Percentiles rank a stretch among this genome's conserved stretches.
Conservation (phyloP, 306 rosid species). For the Vicia faba region DNA sequence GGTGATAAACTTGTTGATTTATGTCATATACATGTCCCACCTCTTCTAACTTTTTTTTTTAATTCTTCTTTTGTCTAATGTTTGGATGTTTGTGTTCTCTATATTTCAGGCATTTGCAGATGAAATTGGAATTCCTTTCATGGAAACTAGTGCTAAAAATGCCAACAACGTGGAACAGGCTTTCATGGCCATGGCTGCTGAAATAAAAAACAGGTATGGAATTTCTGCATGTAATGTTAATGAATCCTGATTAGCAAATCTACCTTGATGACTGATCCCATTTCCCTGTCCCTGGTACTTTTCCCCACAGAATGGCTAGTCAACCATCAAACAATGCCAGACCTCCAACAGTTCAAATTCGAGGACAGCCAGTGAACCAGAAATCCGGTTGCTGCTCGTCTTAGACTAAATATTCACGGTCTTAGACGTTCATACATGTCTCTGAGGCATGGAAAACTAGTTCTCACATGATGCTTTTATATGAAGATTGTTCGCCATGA, state of each 20-base stretch:
- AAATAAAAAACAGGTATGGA: conserved; percentile 68
- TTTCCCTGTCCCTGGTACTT: conserved; percentile 20
- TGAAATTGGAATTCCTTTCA: conserved; percentile 79
- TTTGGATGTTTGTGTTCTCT: conserved; percentile 25
- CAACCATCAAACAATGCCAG: conserved; percentile 91
- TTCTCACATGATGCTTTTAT: conserved; percentile 45
- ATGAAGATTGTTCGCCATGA: conserved; percentile 52
- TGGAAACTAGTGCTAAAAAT: conserved; percentile 84
- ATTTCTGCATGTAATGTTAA: conserved; percentile 19
- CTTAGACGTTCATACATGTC: conserved; percentile 46
- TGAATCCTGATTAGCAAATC: background rate
- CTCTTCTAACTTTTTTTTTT: conserved; percentile 7
- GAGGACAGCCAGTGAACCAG: conserved; percentile 99
- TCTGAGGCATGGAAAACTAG: conserved; percentile 66
- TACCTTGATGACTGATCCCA: conserved; percentile 7
- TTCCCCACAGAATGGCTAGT: conserved; percentile 88
- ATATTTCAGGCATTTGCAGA: conserved; percentile 71
- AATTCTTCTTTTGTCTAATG: conserved; percentile 4
- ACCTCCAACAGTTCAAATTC: conserved; percentile 95
- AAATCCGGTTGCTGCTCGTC: conserved; percentile 96
- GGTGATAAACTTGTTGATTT: conserved; percentile 43
- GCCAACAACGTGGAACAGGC: conserved; percentile 76
- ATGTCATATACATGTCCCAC: conserved; percentile 8
- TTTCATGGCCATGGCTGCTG: conserved; percentile 89
- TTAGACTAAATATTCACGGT: conserved; percentile 52